Percentiles rank a stretch among this genome's conserved stretches.
Conservation (phyloP, 352 stramenopile genomes). For the Phytophthora tubulina region DNA sequence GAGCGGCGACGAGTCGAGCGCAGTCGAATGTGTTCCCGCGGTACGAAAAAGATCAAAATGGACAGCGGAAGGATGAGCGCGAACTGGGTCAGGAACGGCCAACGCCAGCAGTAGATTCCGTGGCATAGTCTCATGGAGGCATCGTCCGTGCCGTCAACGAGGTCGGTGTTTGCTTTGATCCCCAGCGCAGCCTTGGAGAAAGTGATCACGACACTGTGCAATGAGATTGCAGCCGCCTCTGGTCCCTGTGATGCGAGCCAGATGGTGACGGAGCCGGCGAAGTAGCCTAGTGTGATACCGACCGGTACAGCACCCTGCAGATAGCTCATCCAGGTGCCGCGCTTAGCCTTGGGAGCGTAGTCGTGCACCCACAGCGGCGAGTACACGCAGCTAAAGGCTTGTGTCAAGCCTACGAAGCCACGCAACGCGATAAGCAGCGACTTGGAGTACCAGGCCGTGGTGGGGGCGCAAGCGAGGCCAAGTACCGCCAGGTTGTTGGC, state of each 20-base stretch:
- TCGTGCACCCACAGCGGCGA: constrained; percentile 90
- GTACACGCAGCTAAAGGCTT: constrained; percentile 89
- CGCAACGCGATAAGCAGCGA: constrained; percentile 78
- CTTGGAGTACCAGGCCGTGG: constrained; percentile 74
- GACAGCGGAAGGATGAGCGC: constrained; percentile 75
- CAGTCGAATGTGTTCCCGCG: constrained; percentile 71
- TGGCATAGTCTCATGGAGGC: constrained; percentile 59
- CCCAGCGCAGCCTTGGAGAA: constrained; percentile 31
- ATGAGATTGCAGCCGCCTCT: constrained; percentile 19
- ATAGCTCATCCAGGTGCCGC: constrained; percentile 88
- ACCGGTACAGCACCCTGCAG: constrained; percentile 79
- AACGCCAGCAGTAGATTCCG: constrained; percentile 89
- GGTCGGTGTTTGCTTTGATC: constrained; percentile 33
- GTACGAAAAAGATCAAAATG: constrained; percentile 85
- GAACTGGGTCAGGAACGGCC: constrained; percentile 87
- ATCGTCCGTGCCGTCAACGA: constrained; percentile 49
- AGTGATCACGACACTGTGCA: constrained; percentile 14
- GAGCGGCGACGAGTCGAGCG: constrained; percentile 61
- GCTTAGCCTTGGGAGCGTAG: constrained; percentile 76
- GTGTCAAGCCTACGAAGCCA: constrained; percentile 76
- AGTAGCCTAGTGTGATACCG: constrained; percentile 84
- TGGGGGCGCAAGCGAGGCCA: constrained; percentile 74
- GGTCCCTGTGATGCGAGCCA: constrained; percentile 49
- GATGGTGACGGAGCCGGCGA: constrained; percentile 78
- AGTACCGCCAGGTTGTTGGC: constrained; percentile 85